These are phyloP conservation scores for Xylaria bambusicola DNA, from an alignment of 495 filamentous ascomycete species.

Conservation along the genomic window DNA sequence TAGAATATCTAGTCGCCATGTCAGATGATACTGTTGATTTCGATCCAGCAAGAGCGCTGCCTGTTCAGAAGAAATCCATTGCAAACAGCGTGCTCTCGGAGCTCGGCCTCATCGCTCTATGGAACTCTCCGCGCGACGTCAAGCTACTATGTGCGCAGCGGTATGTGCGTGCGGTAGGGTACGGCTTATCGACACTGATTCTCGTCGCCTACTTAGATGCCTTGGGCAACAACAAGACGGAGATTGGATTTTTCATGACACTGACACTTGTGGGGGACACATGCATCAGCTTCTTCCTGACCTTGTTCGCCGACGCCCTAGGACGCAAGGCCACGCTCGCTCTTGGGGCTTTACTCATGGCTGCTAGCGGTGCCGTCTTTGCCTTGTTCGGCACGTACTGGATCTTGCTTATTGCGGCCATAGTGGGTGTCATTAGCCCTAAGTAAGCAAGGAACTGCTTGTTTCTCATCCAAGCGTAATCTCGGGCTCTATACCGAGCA, in stretches of 20 bases:
- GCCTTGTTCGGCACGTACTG: conserved; percentile 69
- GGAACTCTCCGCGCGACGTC: conserved; percentile 58
- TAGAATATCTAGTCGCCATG: too few relatives aligned
- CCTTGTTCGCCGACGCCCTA: conserved; percentile 72
- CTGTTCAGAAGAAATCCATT: too few relatives aligned
- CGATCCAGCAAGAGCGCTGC: too few relatives aligned
- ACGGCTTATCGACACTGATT: conserved; percentile 42
- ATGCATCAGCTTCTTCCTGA: conserved; percentile 71
- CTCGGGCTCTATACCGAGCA: background rate
- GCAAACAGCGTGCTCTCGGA: conserved; percentile 10
- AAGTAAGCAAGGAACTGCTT: conserved; percentile 28
- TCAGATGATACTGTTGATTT: too few relatives aligned
- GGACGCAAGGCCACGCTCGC: conserved; percentile 69
- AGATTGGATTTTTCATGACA: conserved; percentile 86
- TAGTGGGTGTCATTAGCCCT: conserved; percentile 82
- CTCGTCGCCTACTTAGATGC: conserved; percentile 57
- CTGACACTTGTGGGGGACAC: conserved; percentile 81
- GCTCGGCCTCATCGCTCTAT: conserved; percentile 49
- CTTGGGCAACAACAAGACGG: conserved; percentile 62
- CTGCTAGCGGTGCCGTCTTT: conserved; percentile 66
- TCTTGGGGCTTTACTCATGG: conserved; percentile 70
- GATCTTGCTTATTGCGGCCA: conserved; percentile 70
- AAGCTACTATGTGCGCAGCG: conserved; percentile 73
- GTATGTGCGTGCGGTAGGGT: conserved; percentile 59
- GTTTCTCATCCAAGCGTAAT: background rate